phyloP scores from a whole-genome alignment of 306 rosid species.

The Begonia peltatifolia region DNA sequence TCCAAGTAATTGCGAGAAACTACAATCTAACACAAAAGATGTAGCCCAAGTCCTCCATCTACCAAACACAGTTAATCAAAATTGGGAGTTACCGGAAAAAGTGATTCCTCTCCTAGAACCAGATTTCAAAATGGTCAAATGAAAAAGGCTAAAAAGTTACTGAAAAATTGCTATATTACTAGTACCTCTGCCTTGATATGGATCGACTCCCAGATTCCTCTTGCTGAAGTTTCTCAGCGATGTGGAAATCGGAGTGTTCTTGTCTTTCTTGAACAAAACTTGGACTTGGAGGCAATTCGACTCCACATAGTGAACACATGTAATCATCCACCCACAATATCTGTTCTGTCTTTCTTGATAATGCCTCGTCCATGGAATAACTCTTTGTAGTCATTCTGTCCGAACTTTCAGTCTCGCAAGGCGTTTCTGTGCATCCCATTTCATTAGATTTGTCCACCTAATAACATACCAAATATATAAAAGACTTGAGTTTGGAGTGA shows the following conservation, averaged over 20 bases:
- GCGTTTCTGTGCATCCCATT: conserved; percentile 16
- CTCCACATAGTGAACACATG: conserved; percentile 73
- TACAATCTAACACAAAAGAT: too few relatives aligned
- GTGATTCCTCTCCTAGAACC: not conserved
- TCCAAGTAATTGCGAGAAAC: too few relatives aligned
- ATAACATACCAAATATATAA: conserved; percentile 5
- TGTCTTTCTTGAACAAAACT: conserved; percentile 66
- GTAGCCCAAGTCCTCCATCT: too few relatives aligned
- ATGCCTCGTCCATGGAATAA: conserved; percentile 16
- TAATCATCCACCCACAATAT: conserved; percentile 62
- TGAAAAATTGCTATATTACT: not conserved
- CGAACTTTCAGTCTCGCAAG: conserved; percentile 7
- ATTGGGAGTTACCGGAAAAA: not conserved
- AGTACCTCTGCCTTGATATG: conserved; percentile 35
- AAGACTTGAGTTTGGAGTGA: not conserved
- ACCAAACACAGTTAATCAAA: not conserved
- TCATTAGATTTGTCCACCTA: conserved; percentile 14
- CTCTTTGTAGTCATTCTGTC: conserved; percentile 14
- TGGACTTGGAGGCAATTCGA: conserved; percentile 61
- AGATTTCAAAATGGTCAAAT: not conserved
- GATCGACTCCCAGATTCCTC: conserved; percentile 49
- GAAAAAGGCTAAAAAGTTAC: not conserved
- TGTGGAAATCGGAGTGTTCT: conserved; percentile 87
- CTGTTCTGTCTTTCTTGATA: conserved; percentile 21
- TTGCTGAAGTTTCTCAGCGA: conserved; percentile 77